Percentiles rank a stretch among this genome's conserved stretches.
Conservation (phyloP, 805 yeast species). For the Metschnikowia baotianmanensis region DNA sequence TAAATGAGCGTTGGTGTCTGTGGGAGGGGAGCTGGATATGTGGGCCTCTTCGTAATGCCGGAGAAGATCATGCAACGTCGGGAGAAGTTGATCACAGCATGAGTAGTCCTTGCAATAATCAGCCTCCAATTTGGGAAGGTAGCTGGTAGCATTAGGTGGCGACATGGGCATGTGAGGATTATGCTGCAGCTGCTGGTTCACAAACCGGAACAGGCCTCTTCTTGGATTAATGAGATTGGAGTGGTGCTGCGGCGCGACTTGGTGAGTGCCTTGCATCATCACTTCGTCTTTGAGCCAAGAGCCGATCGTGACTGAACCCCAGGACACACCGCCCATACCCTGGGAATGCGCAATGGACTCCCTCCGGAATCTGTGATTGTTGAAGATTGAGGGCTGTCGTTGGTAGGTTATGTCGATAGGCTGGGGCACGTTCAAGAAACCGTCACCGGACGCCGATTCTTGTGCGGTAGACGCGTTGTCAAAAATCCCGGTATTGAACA, state of each 20-base stretch:
- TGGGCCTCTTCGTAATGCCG: constrained; percentile 97
- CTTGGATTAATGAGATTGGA: constrained; percentile 33
- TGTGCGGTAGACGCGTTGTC: constrained; percentile 28
- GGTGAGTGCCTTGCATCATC: constrained; percentile 46
- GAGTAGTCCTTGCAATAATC: constrained; percentile 95
- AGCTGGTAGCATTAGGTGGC: constrained; percentile 69
- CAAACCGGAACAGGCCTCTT: constrained; percentile 37
- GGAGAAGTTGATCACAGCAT: constrained; percentile 91
- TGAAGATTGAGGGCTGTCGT: constrained; percentile 40
- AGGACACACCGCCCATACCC: constrained; percentile 96
- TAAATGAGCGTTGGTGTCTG: constrained; percentile 27
- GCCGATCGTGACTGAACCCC: constrained; percentile 96
- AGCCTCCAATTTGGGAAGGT: constrained; percentile 89
- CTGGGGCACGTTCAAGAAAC: constrained; percentile 31
- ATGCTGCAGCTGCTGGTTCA: constrained; percentile 15
- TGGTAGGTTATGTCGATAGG: constrained; percentile 46
- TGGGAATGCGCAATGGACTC: constrained; percentile 94
- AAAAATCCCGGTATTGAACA: constrained; percentile 45
- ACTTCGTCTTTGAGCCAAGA: constrained; percentile 96
- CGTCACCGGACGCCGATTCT: constrained; percentile 23
- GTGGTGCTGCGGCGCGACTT: constrained; percentile 16
- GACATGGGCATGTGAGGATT: constrained; percentile 39
- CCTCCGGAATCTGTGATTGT: constrained; percentile 56
- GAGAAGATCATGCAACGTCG: constrained; percentile 88
- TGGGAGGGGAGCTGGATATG: constrained; percentile 58